Evolutionary conservation across 2,329 filamentous ascomycete genomes (phyloP).

Genomic region (Pseudogymnoascus sp.): DNA sequence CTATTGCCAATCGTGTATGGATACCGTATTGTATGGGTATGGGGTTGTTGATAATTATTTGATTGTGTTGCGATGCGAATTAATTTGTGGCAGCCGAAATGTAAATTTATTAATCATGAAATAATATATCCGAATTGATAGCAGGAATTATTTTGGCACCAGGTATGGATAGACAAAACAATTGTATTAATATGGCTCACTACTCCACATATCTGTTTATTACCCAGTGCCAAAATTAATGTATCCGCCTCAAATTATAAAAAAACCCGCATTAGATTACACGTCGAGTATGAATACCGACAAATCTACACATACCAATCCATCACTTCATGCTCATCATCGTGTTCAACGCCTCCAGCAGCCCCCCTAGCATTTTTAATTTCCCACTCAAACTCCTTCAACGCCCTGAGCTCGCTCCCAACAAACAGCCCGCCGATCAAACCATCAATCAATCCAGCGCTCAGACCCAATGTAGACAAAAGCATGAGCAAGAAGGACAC

Average conservation of each 20-base stretch:
- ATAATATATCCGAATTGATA: not conserved
- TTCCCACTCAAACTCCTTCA: conserved; percentile 94
- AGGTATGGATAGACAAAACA: not conserved
- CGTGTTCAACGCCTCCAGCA: conserved; percentile 23
- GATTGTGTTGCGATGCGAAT: not conserved
- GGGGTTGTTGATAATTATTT: not conserved
- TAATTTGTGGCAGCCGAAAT: not conserved
- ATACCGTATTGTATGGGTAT: no score
- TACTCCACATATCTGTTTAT: not conserved
- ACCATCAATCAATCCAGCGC: conserved; percentile 71
- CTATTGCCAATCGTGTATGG: not conserved
- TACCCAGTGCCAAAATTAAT: not conserved
- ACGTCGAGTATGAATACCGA: not conserved
- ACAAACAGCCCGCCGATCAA: conserved; percentile 83
- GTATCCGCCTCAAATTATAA: not conserved
- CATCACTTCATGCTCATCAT: conserved; percentile 20
- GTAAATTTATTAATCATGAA: not conserved
- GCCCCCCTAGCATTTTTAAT: conserved; percentile 55
- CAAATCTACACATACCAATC: conserved; percentile 21
- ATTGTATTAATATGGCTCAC: not conserved
- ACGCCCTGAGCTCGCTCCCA: conserved; percentile 67
- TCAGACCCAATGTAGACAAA: conserved; percentile 67
- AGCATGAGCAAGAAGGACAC: conserved; percentile 75
- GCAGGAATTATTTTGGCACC: not conserved
- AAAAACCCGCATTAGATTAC: not conserved